A percentile compares a stretch with the other conserved stretches of the same genome.
Evolutionary conservation across 805 yeast species (phyloP).

Genomic region (Phaffomyces antillensis): DNA sequence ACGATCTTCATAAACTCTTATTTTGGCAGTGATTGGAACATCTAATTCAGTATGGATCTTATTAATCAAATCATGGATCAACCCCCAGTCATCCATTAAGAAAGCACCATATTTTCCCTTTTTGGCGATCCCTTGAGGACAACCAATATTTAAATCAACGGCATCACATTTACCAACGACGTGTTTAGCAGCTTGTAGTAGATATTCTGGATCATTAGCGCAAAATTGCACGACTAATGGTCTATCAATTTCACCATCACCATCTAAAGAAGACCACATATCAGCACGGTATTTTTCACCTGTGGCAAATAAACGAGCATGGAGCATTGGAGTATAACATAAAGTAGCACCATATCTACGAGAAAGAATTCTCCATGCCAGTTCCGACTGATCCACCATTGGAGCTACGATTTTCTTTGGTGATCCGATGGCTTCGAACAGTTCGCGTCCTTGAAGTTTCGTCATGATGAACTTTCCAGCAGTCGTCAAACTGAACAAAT

Average conservation of each 20-base stretch:
- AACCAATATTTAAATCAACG: constrained; percentile 90
- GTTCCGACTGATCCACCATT: constrained; percentile 95
- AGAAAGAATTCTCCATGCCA: constrained; percentile 89
- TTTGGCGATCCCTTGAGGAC: constrained; percentile 96
- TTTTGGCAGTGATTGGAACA: constrained; percentile 92
- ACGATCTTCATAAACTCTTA: constrained; percentile 79
- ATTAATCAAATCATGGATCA: constrained; percentile 63
- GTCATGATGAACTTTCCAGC: constrained; percentile 11
- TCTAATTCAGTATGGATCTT: constrained; percentile 68
- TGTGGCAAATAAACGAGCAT: constrained; percentile 83
- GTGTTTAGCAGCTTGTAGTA: constrained; percentile 71
- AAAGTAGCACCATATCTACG: constrained; percentile 87
- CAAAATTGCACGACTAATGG: constrained; percentile 94
- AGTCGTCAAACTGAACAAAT: constrained; percentile 10
- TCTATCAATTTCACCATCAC: constrained; percentile 59
- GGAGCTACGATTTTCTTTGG: constrained; percentile 93
- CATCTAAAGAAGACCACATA: constrained; percentile 71
- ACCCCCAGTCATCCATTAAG: constrained; percentile 94
- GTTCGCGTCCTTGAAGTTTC: constrained; percentile 49
- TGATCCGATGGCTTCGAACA: constrained; percentile 59
- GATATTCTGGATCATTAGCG: constrained; percentile 87
- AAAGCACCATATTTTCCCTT: constrained; percentile 95
- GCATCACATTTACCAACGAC: constrained; percentile 90
- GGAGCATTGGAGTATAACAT: constrained; percentile 96
- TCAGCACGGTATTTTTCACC: constrained; percentile 72